Conservation (phyloP, 169 alveolate genomes). For the Plasmodium billcollinsi region DNA sequence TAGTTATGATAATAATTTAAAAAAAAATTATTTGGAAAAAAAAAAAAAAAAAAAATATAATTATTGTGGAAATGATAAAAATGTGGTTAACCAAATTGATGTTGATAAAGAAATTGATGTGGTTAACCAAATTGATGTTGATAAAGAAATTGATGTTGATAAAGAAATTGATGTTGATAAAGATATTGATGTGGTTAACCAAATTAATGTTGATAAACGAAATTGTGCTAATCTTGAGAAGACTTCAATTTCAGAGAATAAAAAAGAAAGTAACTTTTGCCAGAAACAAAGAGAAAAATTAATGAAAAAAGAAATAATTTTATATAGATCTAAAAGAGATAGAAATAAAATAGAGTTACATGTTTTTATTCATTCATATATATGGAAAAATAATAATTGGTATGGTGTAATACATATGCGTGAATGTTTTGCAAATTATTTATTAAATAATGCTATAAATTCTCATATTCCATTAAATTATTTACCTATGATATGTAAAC, state of each 20-base stretch:
- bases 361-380: slow-evolving; percentile 81
- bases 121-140: not conserved
- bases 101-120: not conserved
- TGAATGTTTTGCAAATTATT: slow-evolving; percentile 84
- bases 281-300: slow-evolving; percentile 50
- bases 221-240: not conserved
- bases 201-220: not conserved
- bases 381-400: slow-evolving; percentile 80
- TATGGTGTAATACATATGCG: slow-evolving; percentile 86
- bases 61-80: not conserved
- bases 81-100: not conserved
- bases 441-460: slow-evolving; percentile 82
- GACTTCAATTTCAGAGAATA: not conserved
- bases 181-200: not conserved
- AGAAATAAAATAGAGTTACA: slow-evolving; percentile 82
- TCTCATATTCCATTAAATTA: slow-evolving; percentile 80
- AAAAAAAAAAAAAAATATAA: slow-evolving; percentile 44
- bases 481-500: slow-evolving; percentile 86
- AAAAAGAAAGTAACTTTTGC: slow-evolving; percentile 46
- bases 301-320: slow-evolving; percentile 35
- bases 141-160: not conserved
- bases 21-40: slow-evolving; percentile 19
- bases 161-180: not conserved
- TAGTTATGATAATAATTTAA: slow-evolving; percentile 3
- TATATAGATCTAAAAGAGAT: slow-evolving; percentile 79